Conservation (phyloP, 306 rosid species). For the Lathyrus oleraceus region DNA sequence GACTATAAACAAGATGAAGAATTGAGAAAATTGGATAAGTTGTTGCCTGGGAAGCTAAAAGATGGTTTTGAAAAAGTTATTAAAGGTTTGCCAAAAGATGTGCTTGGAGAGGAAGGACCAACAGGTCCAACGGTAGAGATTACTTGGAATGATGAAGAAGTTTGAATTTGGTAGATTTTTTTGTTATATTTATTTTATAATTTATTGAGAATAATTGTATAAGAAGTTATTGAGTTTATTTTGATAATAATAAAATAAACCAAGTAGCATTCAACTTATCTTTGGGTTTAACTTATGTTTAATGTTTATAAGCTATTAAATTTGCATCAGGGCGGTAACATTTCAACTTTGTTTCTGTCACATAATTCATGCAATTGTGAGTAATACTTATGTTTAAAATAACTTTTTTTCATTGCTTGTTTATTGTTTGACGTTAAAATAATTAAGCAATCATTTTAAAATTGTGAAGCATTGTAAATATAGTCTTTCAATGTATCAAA, state of each 20-base stretch:
- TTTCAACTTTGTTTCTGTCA: too few relatives aligned
- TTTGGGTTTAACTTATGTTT: too few relatives aligned
- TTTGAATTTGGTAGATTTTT: background rate
- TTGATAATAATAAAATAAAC: too few relatives aligned
- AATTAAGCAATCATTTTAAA: too few relatives aligned
- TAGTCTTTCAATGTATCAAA: too few relatives aligned
- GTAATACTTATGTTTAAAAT: too few relatives aligned
- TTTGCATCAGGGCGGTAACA: too few relatives aligned
- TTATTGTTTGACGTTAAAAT: too few relatives aligned
- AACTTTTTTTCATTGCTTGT: too few relatives aligned
- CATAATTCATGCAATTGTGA: too few relatives aligned
- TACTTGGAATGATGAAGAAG: constrained; percentile 75
- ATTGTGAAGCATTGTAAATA: too few relatives aligned
- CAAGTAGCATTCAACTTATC: background rate
- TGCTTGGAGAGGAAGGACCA: constrained; percentile 76
- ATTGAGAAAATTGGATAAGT: constrained; percentile 42
- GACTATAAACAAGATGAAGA: constrained; percentile 45
- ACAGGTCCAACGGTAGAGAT: constrained; percentile 68
- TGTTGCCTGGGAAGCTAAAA: constrained; percentile 49
- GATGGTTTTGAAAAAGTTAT: constrained; percentile 30
- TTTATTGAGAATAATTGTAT: background rate
- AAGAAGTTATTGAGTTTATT: background rate
- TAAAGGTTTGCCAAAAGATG: constrained; percentile 52
- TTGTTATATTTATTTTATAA: background rate
- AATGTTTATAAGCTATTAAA: too few relatives aligned